Evolutionary conservation across 257 asterid genomes (phyloP), one percentile per base, ranked within the genome.

Genomic region (Ligustrum vulgare): DNA sequence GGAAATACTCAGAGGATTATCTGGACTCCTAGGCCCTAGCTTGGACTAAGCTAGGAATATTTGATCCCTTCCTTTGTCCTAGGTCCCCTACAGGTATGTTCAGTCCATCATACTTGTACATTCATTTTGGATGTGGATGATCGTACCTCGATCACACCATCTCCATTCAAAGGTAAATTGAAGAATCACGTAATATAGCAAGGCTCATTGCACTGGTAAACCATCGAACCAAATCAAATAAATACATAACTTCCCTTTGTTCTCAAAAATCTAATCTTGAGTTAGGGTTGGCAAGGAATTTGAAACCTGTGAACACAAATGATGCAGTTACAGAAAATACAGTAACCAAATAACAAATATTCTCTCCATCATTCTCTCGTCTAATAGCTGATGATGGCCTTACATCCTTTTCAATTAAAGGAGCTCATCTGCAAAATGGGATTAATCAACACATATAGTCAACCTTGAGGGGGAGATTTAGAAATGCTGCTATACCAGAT

Each of bases 171-270:
- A 69, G 45, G 56, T 72, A 45, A 15, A 68, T 51, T 36, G 23
- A 70, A 65, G 23, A 68, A 1, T 25, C 13, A 54, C 37, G 16
- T 13, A 41, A 69, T 69, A 43, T 49, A 58, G 62, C 35, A 23
- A 71, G 66, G 63, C 75, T 9, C 47, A 11, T 45, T 45, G 54
- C n/a, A 10, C 54, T 45, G 5, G 18, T 12, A 36, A 68, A 31
- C 70, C 54, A 18, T 70, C 22, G 37, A 76, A 49, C 43, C 9
- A 74, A 66, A 31, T 58, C 77, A 70, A 78, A 71, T 12, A 72
- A 36, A 45, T 51, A 20, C 13, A 67, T 49, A 71, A 35, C 23
- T 2, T 78, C 58, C 67, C 67, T 75, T 56, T 11, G 63, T 64
- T 25, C 62, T 37, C 32, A 22, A 34, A 56, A n/a, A 79, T 70